phyloP scores from a whole-genome alignment of 1,284 basidiomycete species.

The Leccinum holopus region DNA sequence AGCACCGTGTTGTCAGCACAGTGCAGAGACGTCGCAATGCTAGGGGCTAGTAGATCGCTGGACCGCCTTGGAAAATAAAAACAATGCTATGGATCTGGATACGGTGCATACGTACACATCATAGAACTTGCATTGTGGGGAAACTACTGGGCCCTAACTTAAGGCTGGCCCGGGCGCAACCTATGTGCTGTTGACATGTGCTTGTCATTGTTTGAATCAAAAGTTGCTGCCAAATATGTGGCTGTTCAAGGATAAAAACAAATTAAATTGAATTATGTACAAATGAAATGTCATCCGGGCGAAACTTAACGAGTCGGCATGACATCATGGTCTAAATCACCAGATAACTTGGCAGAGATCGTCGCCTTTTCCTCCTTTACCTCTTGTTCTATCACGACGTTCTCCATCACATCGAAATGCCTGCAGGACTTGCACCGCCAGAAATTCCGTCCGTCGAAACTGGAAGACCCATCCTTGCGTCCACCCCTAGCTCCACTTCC shows the following conservation, averaged over 20 bases:
- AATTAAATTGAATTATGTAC: neutral
- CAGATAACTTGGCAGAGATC: conserved; percentile 1
- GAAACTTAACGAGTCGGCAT: conserved; percentile 21
- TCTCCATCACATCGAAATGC: conserved; percentile 12
- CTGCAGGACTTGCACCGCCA: conserved; percentile 12
- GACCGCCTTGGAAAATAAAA: conserved; percentile 2
- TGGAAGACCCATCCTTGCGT: conserved; percentile 22
- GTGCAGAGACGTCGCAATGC: conserved; percentile 1
- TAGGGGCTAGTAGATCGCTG: neutral
- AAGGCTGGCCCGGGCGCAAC: no score
- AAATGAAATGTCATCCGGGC: conserved; percentile 16
- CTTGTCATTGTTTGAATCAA: conserved; percentile 21
- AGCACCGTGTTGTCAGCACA: conserved; percentile 5
- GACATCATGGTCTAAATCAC: conserved; percentile 26
- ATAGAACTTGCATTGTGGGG: conserved; percentile 4
- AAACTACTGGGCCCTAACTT: neutral
- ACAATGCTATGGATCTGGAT: conserved; percentile 25
- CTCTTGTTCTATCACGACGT: neutral
- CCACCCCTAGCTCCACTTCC: conserved; percentile 3
- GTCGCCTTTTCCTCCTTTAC: neutral
- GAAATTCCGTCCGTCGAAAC: conserved; percentile 18
- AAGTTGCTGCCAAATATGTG: conserved; percentile 16
- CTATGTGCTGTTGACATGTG: conserved; percentile 5
- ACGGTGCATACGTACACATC: conserved; percentile 13
- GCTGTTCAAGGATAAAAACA: neutral